These are phyloP conservation scores for Pseudogymnoascus sp. DNA, from an alignment of 2,329 filamentous ascomycete species.

Conservation along the genomic window DNA sequence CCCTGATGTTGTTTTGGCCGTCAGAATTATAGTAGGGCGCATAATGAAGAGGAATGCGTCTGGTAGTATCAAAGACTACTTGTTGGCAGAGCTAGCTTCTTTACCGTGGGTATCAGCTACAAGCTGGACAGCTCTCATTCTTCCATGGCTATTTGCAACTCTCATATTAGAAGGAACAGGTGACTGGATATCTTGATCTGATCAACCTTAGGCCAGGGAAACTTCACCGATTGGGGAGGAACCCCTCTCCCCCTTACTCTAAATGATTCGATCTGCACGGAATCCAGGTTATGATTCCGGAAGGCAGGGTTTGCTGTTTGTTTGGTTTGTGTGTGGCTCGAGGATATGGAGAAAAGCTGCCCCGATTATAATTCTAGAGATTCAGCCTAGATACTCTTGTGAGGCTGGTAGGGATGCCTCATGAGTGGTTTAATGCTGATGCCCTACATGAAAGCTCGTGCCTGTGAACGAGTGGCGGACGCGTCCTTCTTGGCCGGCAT, in stretches of 20 bases:
- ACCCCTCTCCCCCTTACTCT: neutral
- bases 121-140: neutral
- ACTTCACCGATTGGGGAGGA: neutral
- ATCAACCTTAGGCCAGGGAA: neutral
- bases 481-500: neutral
- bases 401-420: neutral
- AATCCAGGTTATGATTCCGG: neutral
- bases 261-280: neutral
- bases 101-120: neutral
- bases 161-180: neutral
- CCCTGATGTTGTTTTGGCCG: neutral
- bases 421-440: neutral
- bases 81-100: neutral
- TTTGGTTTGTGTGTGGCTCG: neutral
- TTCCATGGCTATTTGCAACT: neutral
- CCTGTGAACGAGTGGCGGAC: neutral
- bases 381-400: neutral
- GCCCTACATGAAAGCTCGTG: no score
- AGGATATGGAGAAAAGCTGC: neutral
- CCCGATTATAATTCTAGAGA: neutral
- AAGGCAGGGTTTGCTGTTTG: neutral
- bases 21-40: conserved; percentile 4
- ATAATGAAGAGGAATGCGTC: neutral
- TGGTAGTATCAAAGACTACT: neutral
- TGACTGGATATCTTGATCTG: neutral